Evolutionary conservation across 805 yeast species (phyloP), one percentile per base, ranked within the genome.

Genomic region (Kockiozyma suomiensis): DNA sequence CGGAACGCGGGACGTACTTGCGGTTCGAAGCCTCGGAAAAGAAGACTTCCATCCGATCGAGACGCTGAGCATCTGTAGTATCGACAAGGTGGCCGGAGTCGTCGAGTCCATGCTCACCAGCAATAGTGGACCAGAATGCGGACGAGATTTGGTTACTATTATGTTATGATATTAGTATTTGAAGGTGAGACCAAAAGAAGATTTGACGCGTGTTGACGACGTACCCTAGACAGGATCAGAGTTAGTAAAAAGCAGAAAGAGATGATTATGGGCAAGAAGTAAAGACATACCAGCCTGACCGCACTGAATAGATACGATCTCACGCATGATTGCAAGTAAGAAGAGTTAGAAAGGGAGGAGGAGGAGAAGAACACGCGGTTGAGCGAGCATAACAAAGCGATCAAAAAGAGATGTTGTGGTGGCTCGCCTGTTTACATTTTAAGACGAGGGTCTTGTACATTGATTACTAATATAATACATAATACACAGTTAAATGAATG

Each of bases 1-100:
- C 94, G 2, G 97, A 91, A 73, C 97, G 86, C 61, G 97, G 97
- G 63, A 91, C 97, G 77, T 88, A 91, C 75, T 90, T 90, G 35
- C 93, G 92, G 42, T 88, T 81, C 57, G 85, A 82, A 28, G 96
- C 96, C 65, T 91, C 96, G 71, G 87, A 85, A 79, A 87, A 91
- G 76, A 89, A 91, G 59, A 91, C 97, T 70, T 86, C 86, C 68
- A 91, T 79, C 67, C 86, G 84, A 51, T 78, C 79, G 50, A 72
- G 70, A 54, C 71, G 70, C 70, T 73, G 49, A 40, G 64, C 64
- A 67, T 70, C 50, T 43, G 48, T 79, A 19, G 70, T 66, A 70
- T 78, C 72, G 40, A 59, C 52, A 8, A 58, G 45, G 32, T 55
- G 66, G 43, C 79, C 79, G 40, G 65, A 61, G 49, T 60, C 64